Evolutionary conservation across 208 protist species (phyloP), one percentile per base, ranked within the genome.

Genomic region (Leishmania turanica): DNA sequence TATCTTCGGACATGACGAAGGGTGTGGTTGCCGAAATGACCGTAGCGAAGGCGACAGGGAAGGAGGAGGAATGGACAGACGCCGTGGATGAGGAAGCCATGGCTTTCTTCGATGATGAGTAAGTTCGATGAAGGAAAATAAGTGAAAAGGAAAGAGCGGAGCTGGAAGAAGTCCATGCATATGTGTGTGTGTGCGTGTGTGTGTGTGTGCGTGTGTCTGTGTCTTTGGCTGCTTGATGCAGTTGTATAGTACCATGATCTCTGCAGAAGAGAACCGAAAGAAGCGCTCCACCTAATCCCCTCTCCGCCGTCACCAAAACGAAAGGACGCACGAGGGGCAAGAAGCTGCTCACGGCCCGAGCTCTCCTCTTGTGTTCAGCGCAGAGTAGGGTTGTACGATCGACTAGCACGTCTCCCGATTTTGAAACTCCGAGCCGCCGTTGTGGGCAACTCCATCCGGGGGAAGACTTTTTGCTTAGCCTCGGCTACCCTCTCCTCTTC

Each of bases 91-190:
- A 92, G 24, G 89, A 92, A 71, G 89, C 79, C 11, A 53, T 89
- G n/a, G 85, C 82, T 66, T 93, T 90, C 58, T 93, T 93, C 53
- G 51, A 31, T 60, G 85, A 89, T 42, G 79, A 87, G 13, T 79
- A n/a, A 49, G 5, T 51, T 2, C 2, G 3, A 53, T 31, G 42
- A 27, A 34, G 15, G 42, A n/a, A 24, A 5, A 42, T 3, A 15
- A n/a, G 24, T 54, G 51, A 54, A 72, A 49, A 42, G 37, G 19
- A 24, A 72, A 6, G 24, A n/a, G 37, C 31, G 34, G 24, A n/a
- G 15, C 68, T 27, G 42, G 68, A 51, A 34, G 19, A 34, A 27
- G 13, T 0, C 42, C 5, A 17, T 15, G 17, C 13, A 42, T 37
- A 19, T n/a, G 6, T n/a, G 6, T 49, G 37, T 53, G 37, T 13